Evolutionary conservation across 2,329 filamentous ascomycete genomes (phyloP).

Genomic region (Metarhizium humberi): DNA sequence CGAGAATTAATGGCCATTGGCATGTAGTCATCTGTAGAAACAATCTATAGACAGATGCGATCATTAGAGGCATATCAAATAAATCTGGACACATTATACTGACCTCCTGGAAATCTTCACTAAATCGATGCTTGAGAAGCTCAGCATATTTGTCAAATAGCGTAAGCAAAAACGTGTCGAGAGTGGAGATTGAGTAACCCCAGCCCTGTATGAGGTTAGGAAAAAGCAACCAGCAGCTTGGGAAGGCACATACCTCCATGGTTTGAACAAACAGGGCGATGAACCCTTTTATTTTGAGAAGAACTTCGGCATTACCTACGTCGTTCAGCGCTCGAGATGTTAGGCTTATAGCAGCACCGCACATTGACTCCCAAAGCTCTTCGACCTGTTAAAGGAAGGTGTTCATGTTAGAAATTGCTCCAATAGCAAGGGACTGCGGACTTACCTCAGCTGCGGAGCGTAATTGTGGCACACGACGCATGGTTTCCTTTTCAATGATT

Average conservation of each 20-base stretch:
- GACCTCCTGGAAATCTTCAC: constrained; percentile 90
- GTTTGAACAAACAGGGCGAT: constrained; percentile 94
- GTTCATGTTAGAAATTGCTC: not conserved
- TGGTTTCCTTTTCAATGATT: constrained; percentile 90
- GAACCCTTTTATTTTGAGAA: constrained; percentile 91
- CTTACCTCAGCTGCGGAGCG: constrained; percentile 73
- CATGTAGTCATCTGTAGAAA: constrained; percentile 98
- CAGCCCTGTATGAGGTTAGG: constrained; percentile 80
- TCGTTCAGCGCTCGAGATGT: constrained; percentile 70
- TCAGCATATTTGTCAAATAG: constrained; percentile 93
- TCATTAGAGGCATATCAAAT: not conserved
- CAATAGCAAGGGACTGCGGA: not conserved
- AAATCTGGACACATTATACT: constrained; percentile 3
- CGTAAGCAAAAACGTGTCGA: constrained; percentile 78
- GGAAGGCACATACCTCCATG: constrained; percentile 63
- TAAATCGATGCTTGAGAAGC: constrained; percentile 81
- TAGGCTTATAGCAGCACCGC: constrained; percentile 71
- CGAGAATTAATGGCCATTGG: constrained; percentile 90
- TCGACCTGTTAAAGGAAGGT: constrained; percentile 56
- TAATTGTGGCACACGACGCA: constrained; percentile 76
- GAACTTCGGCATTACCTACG: constrained; percentile 78
- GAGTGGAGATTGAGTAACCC: constrained; percentile 73
- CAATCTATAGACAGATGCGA: constrained; percentile 37
- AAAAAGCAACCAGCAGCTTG: constrained; percentile 54
- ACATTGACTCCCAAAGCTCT: constrained; percentile 98